These are phyloP conservation scores for Cladosporium colombiae DNA, from an alignment of 2,329 filamentous ascomycete species.

Conservation along the genomic window DNA sequence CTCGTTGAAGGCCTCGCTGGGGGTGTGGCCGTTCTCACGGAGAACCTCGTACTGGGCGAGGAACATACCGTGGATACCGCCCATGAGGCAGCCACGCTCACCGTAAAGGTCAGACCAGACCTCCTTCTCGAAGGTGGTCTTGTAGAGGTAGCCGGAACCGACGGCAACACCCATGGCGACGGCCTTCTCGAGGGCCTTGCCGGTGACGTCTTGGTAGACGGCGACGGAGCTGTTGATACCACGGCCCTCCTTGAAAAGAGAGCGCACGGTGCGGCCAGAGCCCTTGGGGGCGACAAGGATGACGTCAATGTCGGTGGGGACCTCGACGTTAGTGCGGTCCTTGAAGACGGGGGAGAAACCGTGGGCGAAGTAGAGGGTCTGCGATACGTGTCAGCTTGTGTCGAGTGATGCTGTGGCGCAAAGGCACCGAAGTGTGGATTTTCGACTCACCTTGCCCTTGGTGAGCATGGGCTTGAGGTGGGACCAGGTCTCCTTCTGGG, in stretches of 20 bases:
- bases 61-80: conserved; percentile 99
- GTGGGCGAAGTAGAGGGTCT: conserved; percentile 99
- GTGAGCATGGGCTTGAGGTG: conserved; percentile 95
- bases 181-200: conserved; percentile 97
- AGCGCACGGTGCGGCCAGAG: conserved; percentile 96
- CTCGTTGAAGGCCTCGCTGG: conserved; percentile 99
- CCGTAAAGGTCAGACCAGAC: conserved; percentile 99
- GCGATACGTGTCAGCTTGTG: conserved; percentile 15
- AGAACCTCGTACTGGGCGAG: conserved; percentile 99
- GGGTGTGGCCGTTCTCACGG: conserved; percentile 95
- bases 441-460: conserved; percentile 86
- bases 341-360: conserved; percentile 99
- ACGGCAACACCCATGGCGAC: conserved; percentile 95
- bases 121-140: conserved; percentile 99
- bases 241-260: conserved; percentile 97
- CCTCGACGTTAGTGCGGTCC: conserved; percentile 97
- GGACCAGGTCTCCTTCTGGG: conserved; percentile 98
- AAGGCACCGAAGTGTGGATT: background rate
- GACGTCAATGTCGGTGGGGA: conserved; percentile 93
- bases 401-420: conserved; percentile 1
- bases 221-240: conserved; percentile 99
- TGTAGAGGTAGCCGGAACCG: conserved; percentile 97
- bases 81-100: conserved; percentile 99
- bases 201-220: conserved; percentile 97
- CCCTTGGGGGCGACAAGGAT: conserved; percentile 99